Evolutionary conservation across 176 grass and related monocot species (phyloP), one percentile per base, ranked within the genome.

Genomic region (Phoenix dactylifera): DNA sequence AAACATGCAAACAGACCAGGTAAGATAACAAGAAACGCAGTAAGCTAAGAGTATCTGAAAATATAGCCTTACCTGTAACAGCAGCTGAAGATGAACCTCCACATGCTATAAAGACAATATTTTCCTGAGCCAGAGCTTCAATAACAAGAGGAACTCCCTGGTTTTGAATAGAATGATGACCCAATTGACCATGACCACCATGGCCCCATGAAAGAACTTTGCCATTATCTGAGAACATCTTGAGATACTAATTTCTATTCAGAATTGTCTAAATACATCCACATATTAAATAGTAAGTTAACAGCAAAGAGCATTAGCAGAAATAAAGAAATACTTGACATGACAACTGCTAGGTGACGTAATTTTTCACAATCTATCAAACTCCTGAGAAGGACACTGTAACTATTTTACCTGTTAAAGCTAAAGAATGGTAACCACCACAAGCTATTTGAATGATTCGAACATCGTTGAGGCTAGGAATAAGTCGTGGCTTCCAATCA

Each of bases 41-140:
- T 52, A 24, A 73, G 49, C n/a, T 16, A 77, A 15, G 23, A 59
- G n/a, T 23, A 44, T 18, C 24, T 19, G 30, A 61, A 51, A 52
- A 58, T 18, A 15, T 71, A 14, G 7, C 58, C 62, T 75, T 62
- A 86, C 93, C 84, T 78, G 93, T 86, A 80, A 98, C 75, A 55
- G 93, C 87, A 80, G 93, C 93, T 75, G 87, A 98, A 66, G 93
- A 85, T 24, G 93, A 98, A 53, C 93, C 93, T 17, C 93, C 93
- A 80, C 81, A 89, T 2, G 93, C 78, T 76, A 98, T 83, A 56
- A 85, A 77, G 23, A 85, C 70, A 58, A 98, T 81, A 32, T 76
- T 52, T 51, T 89, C 81, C 12, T 81, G 69, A 32, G 72, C 72
- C 24, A 98, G 61, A 83, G 93, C 81, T 57, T 92, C 75, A 49